Percentiles rank a stretch among this genome's conserved stretches.
Evolutionary conservation across 1,284 basidiomycete genomes (phyloP).

Genomic region (Xerocomus amazonicus): DNA sequence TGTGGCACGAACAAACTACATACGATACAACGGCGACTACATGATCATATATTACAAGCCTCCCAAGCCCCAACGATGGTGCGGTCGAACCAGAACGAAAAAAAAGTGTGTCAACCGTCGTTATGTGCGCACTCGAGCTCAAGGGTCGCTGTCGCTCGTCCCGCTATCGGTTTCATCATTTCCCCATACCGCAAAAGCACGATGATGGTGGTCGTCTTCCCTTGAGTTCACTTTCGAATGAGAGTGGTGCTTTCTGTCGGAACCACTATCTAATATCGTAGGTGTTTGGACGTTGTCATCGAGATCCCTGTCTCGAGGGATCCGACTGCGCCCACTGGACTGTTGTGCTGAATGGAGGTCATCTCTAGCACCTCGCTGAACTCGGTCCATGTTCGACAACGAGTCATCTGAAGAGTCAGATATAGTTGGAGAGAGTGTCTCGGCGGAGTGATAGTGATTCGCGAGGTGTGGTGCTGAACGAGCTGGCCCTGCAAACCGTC

Average conservation of each 20-base stretch:
- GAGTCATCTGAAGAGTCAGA: conserved; percentile 36
- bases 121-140: conserved; percentile 1
- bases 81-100: conserved; percentile 2
- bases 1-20: neutral
- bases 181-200: conserved; percentile 79
- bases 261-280: conserved; percentile 43
- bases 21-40: conserved; percentile 2
- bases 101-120: neutral
- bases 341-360: conserved; percentile 47
- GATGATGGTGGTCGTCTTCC: conserved; percentile 41
- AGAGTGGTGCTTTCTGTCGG: conserved; percentile 34
- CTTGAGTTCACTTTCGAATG: conserved; percentile 38
- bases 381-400: conserved; percentile 24
- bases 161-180: conserved; percentile 86
- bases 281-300: conserved; percentile 56
- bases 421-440: conserved; percentile 42
- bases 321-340: conserved; percentile 49
- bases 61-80: neutral
- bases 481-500: conserved; percentile 66
- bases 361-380: conserved; percentile 49
- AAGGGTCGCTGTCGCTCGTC: conserved; percentile 64
- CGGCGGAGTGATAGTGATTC: conserved; percentile 15
- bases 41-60: neutral
- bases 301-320: conserved; percentile 53
- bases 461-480: conserved; percentile 48